phyloP scores from a whole-genome alignment of 2,329 filamentous ascomycete species.

The Trichoderma sp. region DNA sequence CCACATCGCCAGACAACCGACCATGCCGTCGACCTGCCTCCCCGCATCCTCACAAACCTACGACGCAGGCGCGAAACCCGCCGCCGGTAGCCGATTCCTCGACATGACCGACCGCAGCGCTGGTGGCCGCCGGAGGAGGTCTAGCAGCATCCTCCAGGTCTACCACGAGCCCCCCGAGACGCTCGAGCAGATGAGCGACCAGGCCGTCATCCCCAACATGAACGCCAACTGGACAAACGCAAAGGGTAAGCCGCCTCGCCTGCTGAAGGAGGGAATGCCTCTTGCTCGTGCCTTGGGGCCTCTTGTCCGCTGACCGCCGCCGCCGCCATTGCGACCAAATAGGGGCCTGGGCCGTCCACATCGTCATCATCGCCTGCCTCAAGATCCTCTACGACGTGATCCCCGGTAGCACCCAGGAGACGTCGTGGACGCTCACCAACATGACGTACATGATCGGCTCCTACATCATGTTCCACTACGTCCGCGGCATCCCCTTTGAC shows the following conservation, averaged over 20 bases:
- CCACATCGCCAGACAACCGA: conserved; percentile 31
- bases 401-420: conserved; percentile 94
- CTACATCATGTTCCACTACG: conserved; percentile 99
- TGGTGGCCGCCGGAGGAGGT: conserved; percentile 81
- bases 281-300: neutral
- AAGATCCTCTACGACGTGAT: conserved; percentile 98
- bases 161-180: conserved; percentile 97
- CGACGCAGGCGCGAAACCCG: conserved; percentile 75
- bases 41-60: conserved; percentile 82
- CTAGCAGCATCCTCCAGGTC: conserved; percentile 88
- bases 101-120: conserved; percentile 64
- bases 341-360: conserved; percentile 98
- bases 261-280: no score
- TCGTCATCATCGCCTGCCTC: conserved; percentile 85
- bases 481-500: conserved; percentile 95
- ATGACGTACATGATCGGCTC: conserved; percentile 99
- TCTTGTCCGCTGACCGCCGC: neutral
- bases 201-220: conserved; percentile 89
- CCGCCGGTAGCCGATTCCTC: conserved; percentile 60
- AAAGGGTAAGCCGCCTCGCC: conserved; percentile 69
- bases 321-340: conserved; percentile 24
- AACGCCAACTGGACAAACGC: conserved; percentile 99
- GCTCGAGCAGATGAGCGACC: conserved; percentile 95
- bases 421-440: conserved; percentile 97
- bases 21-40: conserved; percentile 90